phyloP scores from a whole-genome alignment of 345 rosid species.

The Aquilaria malaccensis region DNA sequence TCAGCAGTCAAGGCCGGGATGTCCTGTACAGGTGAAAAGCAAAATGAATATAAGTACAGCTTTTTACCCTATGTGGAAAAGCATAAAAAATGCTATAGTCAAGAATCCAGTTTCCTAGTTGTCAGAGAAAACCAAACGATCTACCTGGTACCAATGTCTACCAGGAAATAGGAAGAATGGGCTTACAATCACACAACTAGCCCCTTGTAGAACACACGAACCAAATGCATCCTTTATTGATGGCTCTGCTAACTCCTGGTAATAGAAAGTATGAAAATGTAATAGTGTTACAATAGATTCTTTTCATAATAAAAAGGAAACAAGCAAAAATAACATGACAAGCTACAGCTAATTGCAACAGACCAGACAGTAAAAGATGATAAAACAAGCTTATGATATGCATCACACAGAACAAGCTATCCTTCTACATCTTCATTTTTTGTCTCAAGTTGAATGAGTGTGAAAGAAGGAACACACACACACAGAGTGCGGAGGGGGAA shows the following conservation, averaged over 20 bases:
- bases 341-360: not conserved
- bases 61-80: not conserved
- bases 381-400: no score
- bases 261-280: conserved; percentile 1
- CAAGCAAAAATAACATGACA: no score
- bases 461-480: no score
- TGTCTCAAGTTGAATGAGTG: no score
- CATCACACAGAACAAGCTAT: no score
- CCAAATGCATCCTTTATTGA: conserved; percentile 74
- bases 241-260: conserved; percentile 86
- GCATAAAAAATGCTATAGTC: not conserved
- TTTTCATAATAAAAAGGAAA: no score
- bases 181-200: conserved; percentile 70
- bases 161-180: conserved; percentile 95
- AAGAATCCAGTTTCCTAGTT: conserved; percentile 1
- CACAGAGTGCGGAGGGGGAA: no score
- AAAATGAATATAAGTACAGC: conserved; percentile 2
- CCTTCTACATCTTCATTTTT: no score
- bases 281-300: no score
- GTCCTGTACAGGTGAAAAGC: conserved; percentile 36
- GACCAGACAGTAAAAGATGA: not conserved
- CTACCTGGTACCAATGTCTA: conserved; percentile 89
- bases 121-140: conserved; percentile 12
- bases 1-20: conserved; percentile 81
- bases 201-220: conserved; percentile 71